phyloP scores from a whole-genome alignment of 805 yeast genomes.

The Lipomyces sp. region DNA sequence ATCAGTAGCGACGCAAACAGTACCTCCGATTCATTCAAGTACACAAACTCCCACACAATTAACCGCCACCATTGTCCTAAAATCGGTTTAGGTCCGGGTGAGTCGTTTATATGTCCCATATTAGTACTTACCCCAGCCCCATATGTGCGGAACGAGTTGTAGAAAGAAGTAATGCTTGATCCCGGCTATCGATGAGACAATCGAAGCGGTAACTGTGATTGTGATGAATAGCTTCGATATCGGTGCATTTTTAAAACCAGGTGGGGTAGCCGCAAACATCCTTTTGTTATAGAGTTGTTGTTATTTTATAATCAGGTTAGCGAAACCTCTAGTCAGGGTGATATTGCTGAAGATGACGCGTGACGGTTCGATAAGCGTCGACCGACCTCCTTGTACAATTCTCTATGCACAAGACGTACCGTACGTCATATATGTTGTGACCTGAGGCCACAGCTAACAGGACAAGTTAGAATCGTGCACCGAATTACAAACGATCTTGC shows the following conservation, averaged over 20 bases:
- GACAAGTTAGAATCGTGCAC: neutral
- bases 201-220: constrained; percentile 42
- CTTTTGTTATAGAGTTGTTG: neutral
- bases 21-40: constrained; percentile 47
- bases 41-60: constrained; percentile 43
- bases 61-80: constrained; percentile 47
- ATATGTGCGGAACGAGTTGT: constrained; percentile 46
- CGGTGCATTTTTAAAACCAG: constrained; percentile 49
- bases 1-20: constrained; percentile 46
- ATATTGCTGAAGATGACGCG: neutral
- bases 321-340: neutral
- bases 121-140: constrained; percentile 42
- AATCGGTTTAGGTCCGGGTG: constrained; percentile 1
- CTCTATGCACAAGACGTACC: neutral
- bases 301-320: neutral
- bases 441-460: neutral
- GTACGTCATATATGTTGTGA: neutral
- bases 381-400: neutral
- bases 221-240: constrained; percentile 44
- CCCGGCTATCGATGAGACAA: constrained; percentile 47
- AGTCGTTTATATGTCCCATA: constrained; percentile 21
- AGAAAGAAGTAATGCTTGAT: constrained; percentile 47
- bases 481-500: neutral
- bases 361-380: neutral
- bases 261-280: constrained; percentile 48